A percentile compares a stretch with the other conserved stretches of the same genome.
Evolutionary conservation across 208 protist genomes (phyloP).

Genomic region (Leishmania turanica): DNA sequence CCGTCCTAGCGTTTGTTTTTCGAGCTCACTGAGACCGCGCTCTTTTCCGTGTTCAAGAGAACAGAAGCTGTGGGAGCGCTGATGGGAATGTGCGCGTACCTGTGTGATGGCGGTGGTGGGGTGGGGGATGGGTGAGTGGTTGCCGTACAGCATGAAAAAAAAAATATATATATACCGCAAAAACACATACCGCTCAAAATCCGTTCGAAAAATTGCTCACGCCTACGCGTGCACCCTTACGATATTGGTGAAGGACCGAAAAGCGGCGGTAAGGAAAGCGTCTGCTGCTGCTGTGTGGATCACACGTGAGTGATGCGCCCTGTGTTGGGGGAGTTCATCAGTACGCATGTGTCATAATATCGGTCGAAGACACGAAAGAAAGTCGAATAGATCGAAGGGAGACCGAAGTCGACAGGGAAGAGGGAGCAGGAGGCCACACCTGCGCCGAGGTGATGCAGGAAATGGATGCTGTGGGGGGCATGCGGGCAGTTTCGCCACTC

Average conservation of each 20-base stretch:
- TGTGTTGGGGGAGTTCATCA: not conserved
- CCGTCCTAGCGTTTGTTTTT: not conserved
- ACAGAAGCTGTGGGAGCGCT: not conserved
- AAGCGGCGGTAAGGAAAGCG: not conserved
- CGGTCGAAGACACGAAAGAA: conserved; percentile 1
- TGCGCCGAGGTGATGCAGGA: not conserved
- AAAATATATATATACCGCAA: not conserved
- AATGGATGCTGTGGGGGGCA: not conserved
- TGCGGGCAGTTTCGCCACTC: not conserved
- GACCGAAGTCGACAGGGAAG: not conserved
- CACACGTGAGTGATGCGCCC: not conserved
- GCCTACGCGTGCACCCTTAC: not conserved
- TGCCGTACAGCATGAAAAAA: not conserved
- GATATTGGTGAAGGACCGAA: not conserved
- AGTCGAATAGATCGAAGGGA: not conserved
- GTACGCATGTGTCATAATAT: not conserved
- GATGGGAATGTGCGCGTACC: not conserved
- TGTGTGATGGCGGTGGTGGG: not conserved
- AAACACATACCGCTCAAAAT: not conserved
- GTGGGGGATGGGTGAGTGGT: not conserved
- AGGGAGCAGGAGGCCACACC: not conserved
- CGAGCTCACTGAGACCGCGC: not conserved
- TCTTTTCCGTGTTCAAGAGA: not conserved
- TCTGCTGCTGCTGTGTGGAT: not conserved
- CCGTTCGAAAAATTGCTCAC: not conserved